Percentiles rank a stretch among this genome's conserved stretches.
Conservation (phyloP, 2,329 filamentous ascomycete genomes). For the Mariannaea elegans region DNA sequence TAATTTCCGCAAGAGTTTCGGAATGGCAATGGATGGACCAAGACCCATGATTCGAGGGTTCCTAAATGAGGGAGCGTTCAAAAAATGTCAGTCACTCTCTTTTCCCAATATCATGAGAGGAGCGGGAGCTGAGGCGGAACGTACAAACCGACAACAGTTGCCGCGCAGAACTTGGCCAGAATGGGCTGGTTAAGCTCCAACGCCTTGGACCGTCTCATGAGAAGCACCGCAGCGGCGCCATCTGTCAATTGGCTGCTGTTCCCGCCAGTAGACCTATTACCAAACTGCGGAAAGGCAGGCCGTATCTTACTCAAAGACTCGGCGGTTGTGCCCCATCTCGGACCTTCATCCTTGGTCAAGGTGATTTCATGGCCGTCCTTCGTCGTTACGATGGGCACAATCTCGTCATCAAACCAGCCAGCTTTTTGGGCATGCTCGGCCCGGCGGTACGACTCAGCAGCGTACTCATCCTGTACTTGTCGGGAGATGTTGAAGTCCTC, state of each 20-base stretch:
- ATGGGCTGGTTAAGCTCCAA: conserved; percentile 64
- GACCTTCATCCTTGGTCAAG: conserved; percentile 74
- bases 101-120: too few relatives aligned
- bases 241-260: conserved; percentile 80
- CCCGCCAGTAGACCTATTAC: conserved; percentile 70
- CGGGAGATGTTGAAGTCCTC: conserved; percentile 76
- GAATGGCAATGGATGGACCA: conserved; percentile 60
- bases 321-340: conserved; percentile 73
- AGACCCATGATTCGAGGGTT: conserved; percentile 81
- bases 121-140: too few relatives aligned
- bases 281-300: conserved; percentile 75
- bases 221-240: conserved; percentile 73
- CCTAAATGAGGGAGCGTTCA: too few relatives aligned
- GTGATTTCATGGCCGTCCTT: conserved; percentile 47
- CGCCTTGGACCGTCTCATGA: conserved; percentile 69
- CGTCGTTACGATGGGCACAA: conserved; percentile 48
- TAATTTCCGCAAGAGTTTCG: conserved; percentile 46
- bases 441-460: conserved; percentile 71
- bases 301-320: conserved; percentile 74
- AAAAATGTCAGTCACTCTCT: too few relatives aligned
- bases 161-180: conserved; percentile 75
- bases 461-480: conserved; percentile 73
- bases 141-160: conserved; percentile 76
- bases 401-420: conserved; percentile 79
- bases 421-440: conserved; percentile 77